Conservation (phyloP, 1,284 basidiomycete genomes). For the Violaceomyces palustris region DNA sequence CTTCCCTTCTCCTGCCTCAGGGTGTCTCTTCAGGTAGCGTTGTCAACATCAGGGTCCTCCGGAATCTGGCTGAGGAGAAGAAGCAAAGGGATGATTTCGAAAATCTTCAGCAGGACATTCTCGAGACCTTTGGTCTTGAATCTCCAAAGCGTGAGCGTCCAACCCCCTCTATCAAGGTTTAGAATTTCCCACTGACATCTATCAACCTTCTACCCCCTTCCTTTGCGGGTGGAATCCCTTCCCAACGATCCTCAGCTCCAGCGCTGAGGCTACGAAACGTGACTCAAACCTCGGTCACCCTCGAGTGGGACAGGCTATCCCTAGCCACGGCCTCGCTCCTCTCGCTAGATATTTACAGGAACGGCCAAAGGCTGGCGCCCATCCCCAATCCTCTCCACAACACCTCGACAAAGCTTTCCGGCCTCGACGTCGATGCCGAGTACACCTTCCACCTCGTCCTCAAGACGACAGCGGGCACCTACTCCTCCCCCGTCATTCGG, state of each 20-base stretch:
- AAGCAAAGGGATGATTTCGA: constrained; percentile 42
- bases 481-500: constrained; percentile 36
- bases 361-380: constrained; percentile 44
- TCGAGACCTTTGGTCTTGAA: constrained; percentile 43
- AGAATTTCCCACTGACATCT: background rate
- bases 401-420: constrained; percentile 48
- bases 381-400: constrained; percentile 48
- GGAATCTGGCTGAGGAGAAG: constrained; percentile 44
- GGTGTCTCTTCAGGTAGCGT: constrained; percentile 48
- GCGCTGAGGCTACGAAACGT: constrained; percentile 42
- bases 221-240: background rate
- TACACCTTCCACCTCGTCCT: constrained; percentile 51
- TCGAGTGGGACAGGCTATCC: constrained; percentile 48
- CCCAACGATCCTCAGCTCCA: constrained; percentile 16
- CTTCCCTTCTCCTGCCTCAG: constrained; percentile 46
- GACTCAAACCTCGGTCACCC: constrained; percentile 49
- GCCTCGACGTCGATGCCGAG: constrained; percentile 46
- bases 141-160: constrained; percentile 31
- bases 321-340: constrained; percentile 44
- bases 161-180: too few species aligned
- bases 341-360: constrained; percentile 49
- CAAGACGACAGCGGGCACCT: constrained; percentile 46
- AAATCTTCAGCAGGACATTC: constrained; percentile 46
- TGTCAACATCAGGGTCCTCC: constrained; percentile 47
- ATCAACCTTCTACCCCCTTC: background rate